phyloP scores from a whole-genome alignment of 2,329 filamentous ascomycete genomes.

The Lachnellula subtilissima region DNA sequence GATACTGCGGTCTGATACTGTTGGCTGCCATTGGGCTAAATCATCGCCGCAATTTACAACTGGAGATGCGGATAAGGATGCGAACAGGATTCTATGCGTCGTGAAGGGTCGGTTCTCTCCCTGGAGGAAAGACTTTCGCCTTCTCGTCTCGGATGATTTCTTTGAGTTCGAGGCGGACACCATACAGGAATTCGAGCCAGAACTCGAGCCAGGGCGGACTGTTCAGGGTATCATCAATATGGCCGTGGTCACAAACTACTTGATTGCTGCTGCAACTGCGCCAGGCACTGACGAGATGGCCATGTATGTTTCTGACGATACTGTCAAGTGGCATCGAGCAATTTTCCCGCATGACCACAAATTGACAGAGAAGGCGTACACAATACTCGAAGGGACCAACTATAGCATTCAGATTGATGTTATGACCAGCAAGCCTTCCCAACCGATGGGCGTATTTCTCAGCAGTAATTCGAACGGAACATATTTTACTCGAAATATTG shows the following conservation, averaged over 20 bases:
- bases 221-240: slow-evolving; percentile 78
- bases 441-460: slow-evolving; percentile 80
- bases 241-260: slow-evolving; percentile 77
- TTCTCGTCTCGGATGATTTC: slow-evolving; percentile 78
- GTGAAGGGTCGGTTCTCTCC: slow-evolving; percentile 67
- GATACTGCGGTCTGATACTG: slow-evolving; percentile 61
- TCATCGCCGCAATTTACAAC: slow-evolving; percentile 68
- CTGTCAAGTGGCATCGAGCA: slow-evolving; percentile 82
- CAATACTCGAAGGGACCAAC: slow-evolving; percentile 89
- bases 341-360: slow-evolving; percentile 80
- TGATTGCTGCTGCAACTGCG: slow-evolving; percentile 78
- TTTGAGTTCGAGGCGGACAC: slow-evolving; percentile 55
- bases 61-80: slow-evolving; percentile 59
- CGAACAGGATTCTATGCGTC: slow-evolving; percentile 74
- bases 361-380: slow-evolving; percentile 81
- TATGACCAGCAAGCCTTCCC: slow-evolving; percentile 60
- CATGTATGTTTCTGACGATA: slow-evolving; percentile 82
- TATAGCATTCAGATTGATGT: slow-evolving; percentile 98
- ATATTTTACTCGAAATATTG: slow-evolving; percentile 87
- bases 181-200: slow-evolving; percentile 66
- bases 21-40: slow-evolving; percentile 85
- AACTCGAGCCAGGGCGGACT: slow-evolving; percentile 67
- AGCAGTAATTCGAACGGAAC: slow-evolving; percentile 97
- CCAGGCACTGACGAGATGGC: slow-evolving; percentile 83
- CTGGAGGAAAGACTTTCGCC: slow-evolving; percentile 67